Percentiles rank a stretch among this genome's conserved stretches.
Evolutionary conservation across 768 basidiomycete species (phyloP).

Genomic region (Clavaria fumosa): DNA sequence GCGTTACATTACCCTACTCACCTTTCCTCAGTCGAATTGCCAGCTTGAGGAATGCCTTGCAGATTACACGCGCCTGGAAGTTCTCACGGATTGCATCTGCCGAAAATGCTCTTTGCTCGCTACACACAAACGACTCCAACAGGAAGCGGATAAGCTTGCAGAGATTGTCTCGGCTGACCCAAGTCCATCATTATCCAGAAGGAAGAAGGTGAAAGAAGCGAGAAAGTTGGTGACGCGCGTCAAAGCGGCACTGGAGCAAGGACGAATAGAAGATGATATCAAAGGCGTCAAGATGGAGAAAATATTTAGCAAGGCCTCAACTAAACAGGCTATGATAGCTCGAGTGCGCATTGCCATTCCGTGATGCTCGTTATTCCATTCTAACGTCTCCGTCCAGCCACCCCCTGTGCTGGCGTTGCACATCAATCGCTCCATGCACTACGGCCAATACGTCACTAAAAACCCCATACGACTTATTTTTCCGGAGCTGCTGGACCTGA

Average conservation of each 20-base stretch:
- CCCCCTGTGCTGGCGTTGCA: constrained; percentile 80
- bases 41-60: constrained; percentile 69
- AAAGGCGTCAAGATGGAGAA: constrained; percentile 71
- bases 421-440: constrained; percentile 81
- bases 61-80: constrained; percentile 80
- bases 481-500: constrained; percentile 80
- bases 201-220: constrained; percentile 59
- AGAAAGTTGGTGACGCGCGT: constrained; percentile 49
- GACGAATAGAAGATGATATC: constrained; percentile 70
- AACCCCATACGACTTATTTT: constrained; percentile 72
- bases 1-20: constrained; percentile 3
- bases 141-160: constrained; percentile 47
- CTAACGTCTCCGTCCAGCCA: constrained; percentile 38
- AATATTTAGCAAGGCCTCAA: constrained; percentile 57
- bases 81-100: constrained; percentile 85
- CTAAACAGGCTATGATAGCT: constrained; percentile 87
- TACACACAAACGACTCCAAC: constrained; percentile 48
- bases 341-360: constrained; percentile 33
- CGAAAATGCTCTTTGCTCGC: constrained; percentile 77
- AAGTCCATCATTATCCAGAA: constrained; percentile 47
- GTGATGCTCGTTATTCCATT: not conserved
- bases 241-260: constrained; percentile 48
- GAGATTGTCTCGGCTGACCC: constrained; percentile 23
- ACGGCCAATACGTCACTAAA: constrained; percentile 62
- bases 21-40: constrained; percentile 35